phyloP scores from a whole-genome alignment of 2,329 filamentous ascomycete species.

The Diplodia mutila region DNA sequence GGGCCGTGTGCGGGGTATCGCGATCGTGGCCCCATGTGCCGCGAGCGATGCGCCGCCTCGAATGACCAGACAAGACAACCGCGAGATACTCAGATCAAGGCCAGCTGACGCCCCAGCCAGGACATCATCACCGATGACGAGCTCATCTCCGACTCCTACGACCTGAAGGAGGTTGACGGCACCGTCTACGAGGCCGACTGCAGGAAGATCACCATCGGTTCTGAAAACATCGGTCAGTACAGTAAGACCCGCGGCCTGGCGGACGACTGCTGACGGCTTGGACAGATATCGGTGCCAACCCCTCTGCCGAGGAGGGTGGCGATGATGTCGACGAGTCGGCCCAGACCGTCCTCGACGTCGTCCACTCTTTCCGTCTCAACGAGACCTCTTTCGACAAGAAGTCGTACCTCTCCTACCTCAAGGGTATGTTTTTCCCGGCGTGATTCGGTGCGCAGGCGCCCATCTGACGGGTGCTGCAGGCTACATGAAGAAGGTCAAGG shows the following conservation, averaged over 20 bases:
- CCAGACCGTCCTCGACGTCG: conserved; percentile 86
- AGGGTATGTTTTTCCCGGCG: conserved; percentile 62
- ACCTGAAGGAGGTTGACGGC: conserved; percentile 77
- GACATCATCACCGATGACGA: conserved; percentile 90
- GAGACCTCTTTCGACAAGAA: conserved; percentile 85
- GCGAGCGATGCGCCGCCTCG: conserved; percentile 18
- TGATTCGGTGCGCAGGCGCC: conserved; percentile 5
- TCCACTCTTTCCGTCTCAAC: conserved; percentile 88
- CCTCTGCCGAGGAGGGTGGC: conserved; percentile 87
- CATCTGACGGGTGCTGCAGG: conserved; percentile 49
- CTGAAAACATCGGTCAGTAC: conserved; percentile 70
- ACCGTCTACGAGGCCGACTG: conserved; percentile 91
- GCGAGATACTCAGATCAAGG: not conserved
- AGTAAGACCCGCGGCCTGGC: not conserved
- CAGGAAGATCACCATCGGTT: conserved; percentile 81
- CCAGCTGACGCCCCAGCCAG: conserved; percentile 54
- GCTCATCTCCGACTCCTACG: conserved; percentile 94
- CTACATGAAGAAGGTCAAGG: conserved; percentile 92
- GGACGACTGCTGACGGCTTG: conserved; percentile 28
- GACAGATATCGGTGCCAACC: conserved; percentile 88
- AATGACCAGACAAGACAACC: conserved; percentile 22
- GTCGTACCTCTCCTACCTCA: conserved; percentile 78
- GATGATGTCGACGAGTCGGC: conserved; percentile 72
- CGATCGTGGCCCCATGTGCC: conserved; percentile 28
- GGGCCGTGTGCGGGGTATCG: conserved; percentile 12